Evolutionary conservation across 148 eudicot genomes (phyloP).

Genomic region (Chenopodium album): DNA sequence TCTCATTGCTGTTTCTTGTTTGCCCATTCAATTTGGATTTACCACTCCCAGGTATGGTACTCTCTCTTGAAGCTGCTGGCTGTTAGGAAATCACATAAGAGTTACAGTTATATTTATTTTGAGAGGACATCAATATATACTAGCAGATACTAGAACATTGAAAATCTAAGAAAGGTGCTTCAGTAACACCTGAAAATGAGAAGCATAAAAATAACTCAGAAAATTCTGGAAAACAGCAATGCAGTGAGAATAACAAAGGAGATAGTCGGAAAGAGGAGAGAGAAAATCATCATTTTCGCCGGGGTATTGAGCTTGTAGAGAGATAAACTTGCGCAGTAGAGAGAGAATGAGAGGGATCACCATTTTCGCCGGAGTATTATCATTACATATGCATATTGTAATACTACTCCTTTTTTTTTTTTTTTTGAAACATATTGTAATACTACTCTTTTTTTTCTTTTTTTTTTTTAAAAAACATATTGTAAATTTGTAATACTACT

Average conservation of each 20-base stretch:
- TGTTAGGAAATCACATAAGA: conserved; percentile 29
- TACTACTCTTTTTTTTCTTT: no score
- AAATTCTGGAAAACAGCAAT: background rate
- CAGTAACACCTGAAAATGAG: conserved; percentile 9
- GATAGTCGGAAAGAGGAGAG: background rate
- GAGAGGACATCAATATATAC: background rate
- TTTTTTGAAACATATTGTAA: no score
- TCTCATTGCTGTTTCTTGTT: conserved; percentile 30
- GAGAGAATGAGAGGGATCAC: background rate
- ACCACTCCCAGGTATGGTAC: conserved; percentile 52
- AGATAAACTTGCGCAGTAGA: background rate
- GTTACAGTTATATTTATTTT: background rate
- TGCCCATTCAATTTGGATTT: conserved; percentile 42
- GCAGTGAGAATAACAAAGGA: background rate
- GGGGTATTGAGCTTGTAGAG: background rate
- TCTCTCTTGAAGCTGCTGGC: conserved; percentile 90
- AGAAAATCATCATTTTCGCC: conserved; percentile 15
- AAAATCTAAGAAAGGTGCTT: background rate
- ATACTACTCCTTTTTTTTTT: no score
- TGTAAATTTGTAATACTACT: no score
- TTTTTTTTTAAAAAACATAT: no score
- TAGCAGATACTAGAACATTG: background rate
- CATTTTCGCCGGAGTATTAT: no score
- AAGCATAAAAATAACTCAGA: background rate
- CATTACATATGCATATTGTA: no score